Percentiles rank a stretch among this genome's conserved stretches.
These are phyloP conservation scores for Saksenaea oblongispora DNA, from an alignment of 371 early-diverging fungal species.

Conservation along the genomic window DNA sequence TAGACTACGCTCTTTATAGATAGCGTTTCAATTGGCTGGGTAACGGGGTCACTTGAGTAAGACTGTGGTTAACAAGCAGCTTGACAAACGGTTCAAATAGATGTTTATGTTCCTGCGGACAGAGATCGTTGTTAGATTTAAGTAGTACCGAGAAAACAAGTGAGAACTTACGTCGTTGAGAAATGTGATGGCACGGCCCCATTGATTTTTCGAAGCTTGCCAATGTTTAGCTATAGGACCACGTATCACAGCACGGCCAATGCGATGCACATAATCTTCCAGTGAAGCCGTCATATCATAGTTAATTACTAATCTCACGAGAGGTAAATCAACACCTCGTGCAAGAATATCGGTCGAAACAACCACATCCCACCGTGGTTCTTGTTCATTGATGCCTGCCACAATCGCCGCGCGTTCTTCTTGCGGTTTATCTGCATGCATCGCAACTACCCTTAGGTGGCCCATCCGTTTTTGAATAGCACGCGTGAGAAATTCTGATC, in stretches of 20 bases:
- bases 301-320: constrained; percentile 55
- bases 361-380: constrained; percentile 44
- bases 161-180: constrained; percentile 49
- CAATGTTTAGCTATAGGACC: constrained; percentile 20
- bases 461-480: constrained; percentile 45
- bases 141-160: background rate
- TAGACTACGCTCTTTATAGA: background rate
- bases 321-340: constrained; percentile 53
- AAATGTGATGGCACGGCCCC: constrained; percentile 60
- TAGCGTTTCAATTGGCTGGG: constrained; percentile 45
- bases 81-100: constrained; percentile 50
- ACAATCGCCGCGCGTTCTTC: constrained; percentile 45
- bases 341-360: constrained; percentile 61
- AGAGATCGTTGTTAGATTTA: background rate
- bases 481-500: constrained; percentile 53
- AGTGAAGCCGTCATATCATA: constrained; percentile 65
- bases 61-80: constrained; percentile 44
- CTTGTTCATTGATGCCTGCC: constrained; percentile 33
- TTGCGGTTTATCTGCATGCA: constrained; percentile 57
- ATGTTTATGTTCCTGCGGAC: constrained; percentile 43
- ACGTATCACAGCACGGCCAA: constrained; percentile 51
- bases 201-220: constrained; percentile 20
- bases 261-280: constrained; percentile 62
- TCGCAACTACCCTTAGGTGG: constrained; percentile 39
- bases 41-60: constrained; percentile 55